Conservation (phyloP, 768 basidiomycete genomes). For the Pilatotrama ljubarskyi region DNA sequence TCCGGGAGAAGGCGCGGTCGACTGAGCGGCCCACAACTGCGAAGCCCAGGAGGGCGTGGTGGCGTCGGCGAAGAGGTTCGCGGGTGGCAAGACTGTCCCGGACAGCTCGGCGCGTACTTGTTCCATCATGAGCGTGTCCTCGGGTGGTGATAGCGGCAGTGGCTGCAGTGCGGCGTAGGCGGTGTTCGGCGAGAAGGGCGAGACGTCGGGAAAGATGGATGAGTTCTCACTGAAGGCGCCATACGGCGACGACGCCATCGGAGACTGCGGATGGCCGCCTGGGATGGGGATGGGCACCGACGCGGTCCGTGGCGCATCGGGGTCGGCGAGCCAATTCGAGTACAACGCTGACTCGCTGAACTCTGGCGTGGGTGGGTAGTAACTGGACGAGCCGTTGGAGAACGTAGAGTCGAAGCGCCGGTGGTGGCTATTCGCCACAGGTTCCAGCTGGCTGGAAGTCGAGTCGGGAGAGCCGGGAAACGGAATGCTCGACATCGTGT, state of each 20-base stretch:
- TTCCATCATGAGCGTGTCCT: constrained; percentile 27
- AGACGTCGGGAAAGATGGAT: constrained; percentile 46
- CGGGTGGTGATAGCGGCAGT: constrained; percentile 58
- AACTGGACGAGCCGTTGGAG: constrained; percentile 33
- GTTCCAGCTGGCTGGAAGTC: constrained; percentile 42
- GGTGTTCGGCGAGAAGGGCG: constrained; percentile 56
- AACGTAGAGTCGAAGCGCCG: constrained; percentile 29
- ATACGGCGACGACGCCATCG: constrained; percentile 45
- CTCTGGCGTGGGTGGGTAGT: constrained; percentile 40
- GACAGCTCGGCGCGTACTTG: constrained; percentile 23
- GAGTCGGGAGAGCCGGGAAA: constrained; percentile 43
- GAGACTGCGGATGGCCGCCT: constrained; percentile 27
- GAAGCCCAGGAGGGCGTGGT: constrained; percentile 65
- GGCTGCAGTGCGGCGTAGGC: constrained; percentile 58
- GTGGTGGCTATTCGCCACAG: constrained; percentile 35
- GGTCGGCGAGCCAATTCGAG: constrained; percentile 66
- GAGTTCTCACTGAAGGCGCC: constrained; percentile 47
- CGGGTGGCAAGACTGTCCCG: constrained; percentile 58
- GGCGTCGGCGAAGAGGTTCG: constrained; percentile 44
- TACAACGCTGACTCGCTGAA: constrained; percentile 42
- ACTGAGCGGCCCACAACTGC: constrained; percentile 63
- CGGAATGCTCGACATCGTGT: constrained; percentile 39
- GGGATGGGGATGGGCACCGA: constrained; percentile 68
- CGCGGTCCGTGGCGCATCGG: constrained; percentile 43
- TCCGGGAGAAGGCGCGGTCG: constrained; percentile 32